Evolutionary conservation across 345 rosid species (phyloP), one percentile per base, ranked within the genome.

Genomic region (Rhodomyrtus tomentosa): DNA sequence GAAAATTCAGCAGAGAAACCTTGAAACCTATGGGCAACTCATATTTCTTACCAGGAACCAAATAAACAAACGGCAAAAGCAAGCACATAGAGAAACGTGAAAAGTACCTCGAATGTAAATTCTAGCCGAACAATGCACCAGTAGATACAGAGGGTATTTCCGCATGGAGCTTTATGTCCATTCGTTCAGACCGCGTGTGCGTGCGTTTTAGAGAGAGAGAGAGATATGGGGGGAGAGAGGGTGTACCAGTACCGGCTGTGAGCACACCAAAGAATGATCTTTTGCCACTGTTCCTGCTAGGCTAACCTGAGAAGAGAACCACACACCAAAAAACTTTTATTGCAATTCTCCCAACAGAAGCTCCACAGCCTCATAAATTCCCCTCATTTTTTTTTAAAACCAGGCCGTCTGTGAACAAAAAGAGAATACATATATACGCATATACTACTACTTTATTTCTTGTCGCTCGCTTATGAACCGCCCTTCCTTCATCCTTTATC

Each of bases 291-390:
- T 87, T 89, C 88, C 79, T 84, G 88, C 91, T 87, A 88, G 83
- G 88, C 89, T 89, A 86, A 90, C 86, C 90, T 89, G 88, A 88
- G 92, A 90, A 91, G 89, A 92, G 89, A 95, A 89, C 96, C 98
- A 94, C 98, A 94, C 89, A 89, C 85, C 85, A 83, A 74, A 82
- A 80, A 59, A 84, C 55, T 76, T 76, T 73, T 54, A 68, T 84
- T 84, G 84, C 88, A 55, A 82, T 55, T 80, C 83, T 83, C 86
- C 84, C 56, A 79, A 13, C 53, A 84, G 85, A 88, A 83, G 56
- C 86, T 85, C 88, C 87, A 88, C 89, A 87, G 90, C 95, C 96
- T 92, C 93, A 92, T 83, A 92, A 92, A 91, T 90, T 68, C 83
- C 83, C 15, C n/a, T 81, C 50, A 81, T 80, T 81, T 85, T 74